Evolutionary conservation across 2,329 filamentous ascomycete species (phyloP).

Genomic region (Verticillium longisporum): DNA sequence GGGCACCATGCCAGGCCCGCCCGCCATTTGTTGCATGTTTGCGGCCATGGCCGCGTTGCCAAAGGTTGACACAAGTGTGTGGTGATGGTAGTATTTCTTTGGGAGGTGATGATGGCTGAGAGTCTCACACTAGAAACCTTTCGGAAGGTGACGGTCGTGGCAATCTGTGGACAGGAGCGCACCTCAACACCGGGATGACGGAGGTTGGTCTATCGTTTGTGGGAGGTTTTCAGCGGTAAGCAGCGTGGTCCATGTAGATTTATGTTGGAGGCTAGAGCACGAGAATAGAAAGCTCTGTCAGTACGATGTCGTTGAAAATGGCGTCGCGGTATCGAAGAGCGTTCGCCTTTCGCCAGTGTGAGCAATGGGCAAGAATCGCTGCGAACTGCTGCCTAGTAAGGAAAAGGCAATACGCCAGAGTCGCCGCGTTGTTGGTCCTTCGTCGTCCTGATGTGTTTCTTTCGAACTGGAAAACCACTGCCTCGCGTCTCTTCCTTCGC

Average conservation of each 20-base stretch:
- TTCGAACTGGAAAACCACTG: no score
- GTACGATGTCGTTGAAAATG: no score
- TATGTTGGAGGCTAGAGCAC: conserved; percentile 7
- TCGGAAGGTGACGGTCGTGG: neutral
- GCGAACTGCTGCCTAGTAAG: no score
- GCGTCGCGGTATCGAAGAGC: no score
- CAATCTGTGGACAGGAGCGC: conserved; percentile 3
- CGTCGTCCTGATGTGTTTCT: no score
- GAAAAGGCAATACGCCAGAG: no score
- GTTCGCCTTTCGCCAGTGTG: no score
- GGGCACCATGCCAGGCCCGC: conserved; percentile 37
- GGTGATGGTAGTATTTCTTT: neutral
- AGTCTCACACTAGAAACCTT: neutral
- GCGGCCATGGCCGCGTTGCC: conserved; percentile 48
- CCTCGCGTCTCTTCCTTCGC: no score
- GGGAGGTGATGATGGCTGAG: neutral
- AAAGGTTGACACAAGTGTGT: conserved; percentile 9
- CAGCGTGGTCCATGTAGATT: conserved; percentile 23
- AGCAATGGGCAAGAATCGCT: no score
- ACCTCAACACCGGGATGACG: conserved; percentile 9
- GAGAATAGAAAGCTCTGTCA: conserved; percentile 5
- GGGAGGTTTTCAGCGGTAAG: conserved; percentile 21
- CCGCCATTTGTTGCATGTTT: conserved; percentile 52
- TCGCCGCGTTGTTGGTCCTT: no score
- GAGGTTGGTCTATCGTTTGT: conserved; percentile 16